Conservation (phyloP, 2,329 filamentous ascomycete species). For the Hypoxylon sp. region DNA sequence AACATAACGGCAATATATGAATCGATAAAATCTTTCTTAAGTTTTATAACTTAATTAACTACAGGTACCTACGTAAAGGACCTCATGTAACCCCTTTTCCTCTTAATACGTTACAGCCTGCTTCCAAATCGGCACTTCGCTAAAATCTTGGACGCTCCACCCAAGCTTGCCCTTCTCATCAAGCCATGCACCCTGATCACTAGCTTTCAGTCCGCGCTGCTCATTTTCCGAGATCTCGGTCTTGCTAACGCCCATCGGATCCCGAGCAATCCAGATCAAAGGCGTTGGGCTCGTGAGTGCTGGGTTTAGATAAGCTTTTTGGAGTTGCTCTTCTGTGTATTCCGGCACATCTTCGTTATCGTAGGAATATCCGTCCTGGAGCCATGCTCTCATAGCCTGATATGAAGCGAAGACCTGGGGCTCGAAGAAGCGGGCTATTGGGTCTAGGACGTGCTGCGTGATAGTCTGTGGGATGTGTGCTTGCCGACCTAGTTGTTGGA, state of each 20-base stretch:
- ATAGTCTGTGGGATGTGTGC: conserved; percentile 41
- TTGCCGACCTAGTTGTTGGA: conserved; percentile 45
- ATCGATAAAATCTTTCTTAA: too few relatives aligned
- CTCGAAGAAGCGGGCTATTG: conserved; percentile 49
- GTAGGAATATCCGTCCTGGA: conserved; percentile 41
- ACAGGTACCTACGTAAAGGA: too few relatives aligned
- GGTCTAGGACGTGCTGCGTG: conserved; percentile 43
- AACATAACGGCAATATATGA: too few relatives aligned
- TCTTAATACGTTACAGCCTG: conserved; percentile 42
- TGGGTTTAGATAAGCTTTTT: conserved; percentile 51
- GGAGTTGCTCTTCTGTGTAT: conserved; percentile 50
- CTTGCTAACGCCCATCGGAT: conserved; percentile 69
- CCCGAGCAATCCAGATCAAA: conserved; percentile 75
- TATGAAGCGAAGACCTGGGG: conserved; percentile 49
- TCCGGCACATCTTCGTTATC: conserved; percentile 38
- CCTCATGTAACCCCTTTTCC: too few relatives aligned
- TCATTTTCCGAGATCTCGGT: conserved; percentile 72
- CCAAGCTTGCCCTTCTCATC: conserved; percentile 64
- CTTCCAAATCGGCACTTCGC: conserved; percentile 50
- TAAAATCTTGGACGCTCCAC: conserved; percentile 46
- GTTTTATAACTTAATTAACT: too few relatives aligned
- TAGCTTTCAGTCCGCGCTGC: conserved; percentile 72
- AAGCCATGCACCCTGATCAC: conserved; percentile 71
- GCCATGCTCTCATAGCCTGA: conserved; percentile 48
- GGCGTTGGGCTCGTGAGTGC: conserved; percentile 60